These are phyloP conservation scores for Allium fistulosum DNA, from an alignment of 106 monocot species.

Conservation along the genomic window DNA sequence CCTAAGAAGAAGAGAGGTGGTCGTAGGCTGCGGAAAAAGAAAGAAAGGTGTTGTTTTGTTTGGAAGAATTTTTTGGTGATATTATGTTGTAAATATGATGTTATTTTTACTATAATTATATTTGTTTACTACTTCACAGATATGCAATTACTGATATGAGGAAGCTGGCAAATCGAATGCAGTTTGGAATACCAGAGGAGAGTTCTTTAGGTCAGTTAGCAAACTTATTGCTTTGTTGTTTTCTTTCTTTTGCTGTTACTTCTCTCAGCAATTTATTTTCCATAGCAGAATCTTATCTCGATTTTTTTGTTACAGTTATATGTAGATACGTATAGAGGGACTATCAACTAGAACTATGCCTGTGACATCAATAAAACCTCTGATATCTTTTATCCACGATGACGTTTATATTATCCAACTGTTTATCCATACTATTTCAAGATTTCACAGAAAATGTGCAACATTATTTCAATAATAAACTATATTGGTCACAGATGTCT, in stretches of 20 bases:
- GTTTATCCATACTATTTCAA: too few species aligned
- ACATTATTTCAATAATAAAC: too few species aligned
- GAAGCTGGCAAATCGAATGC: conserved; percentile 96
- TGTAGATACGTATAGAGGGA: too few species aligned
- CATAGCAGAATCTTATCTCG: background rate
- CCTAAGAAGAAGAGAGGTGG: conserved; percentile 99
- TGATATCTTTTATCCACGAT: too few species aligned
- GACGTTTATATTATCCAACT: too few species aligned
- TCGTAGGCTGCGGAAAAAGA: conserved; percentile 70
- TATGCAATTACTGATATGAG: conserved; percentile 95
- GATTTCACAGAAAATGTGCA: too few species aligned
- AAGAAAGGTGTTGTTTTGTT: conserved; percentile 61
- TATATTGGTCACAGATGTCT: too few species aligned
- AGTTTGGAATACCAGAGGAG: conserved; percentile 89
- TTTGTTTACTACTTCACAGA: conserved; percentile 28
- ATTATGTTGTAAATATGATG: background rate
- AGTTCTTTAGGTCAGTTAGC: conserved; percentile 40
- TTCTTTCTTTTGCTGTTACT: background rate
- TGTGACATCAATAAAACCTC: too few species aligned
- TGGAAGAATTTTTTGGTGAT: background rate
- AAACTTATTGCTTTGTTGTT: background rate
- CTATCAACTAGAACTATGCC: too few species aligned
- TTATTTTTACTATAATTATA: background rate
- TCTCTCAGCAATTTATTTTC: background rate
- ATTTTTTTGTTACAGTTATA: background rate